These are phyloP conservation scores for Penicillium nordicum DNA, from an alignment of 2,329 filamentous ascomycete genomes.

Conservation along the genomic window DNA sequence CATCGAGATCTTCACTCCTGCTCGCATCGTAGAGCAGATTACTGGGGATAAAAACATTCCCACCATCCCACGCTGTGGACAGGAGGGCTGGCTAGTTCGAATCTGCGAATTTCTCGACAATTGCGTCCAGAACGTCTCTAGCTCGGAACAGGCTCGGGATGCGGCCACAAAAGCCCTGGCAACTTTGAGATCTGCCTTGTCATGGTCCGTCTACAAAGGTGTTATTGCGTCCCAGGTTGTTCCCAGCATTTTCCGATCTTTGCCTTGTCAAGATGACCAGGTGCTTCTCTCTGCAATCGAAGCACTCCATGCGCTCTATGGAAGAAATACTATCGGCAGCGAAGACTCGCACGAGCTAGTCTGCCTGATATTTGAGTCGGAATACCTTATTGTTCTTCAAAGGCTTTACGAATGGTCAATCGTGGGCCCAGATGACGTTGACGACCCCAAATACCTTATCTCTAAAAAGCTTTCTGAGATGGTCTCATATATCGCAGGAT, in stretches of 20 bases:
- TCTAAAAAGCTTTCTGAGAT: constrained; percentile 95
- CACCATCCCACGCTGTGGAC: constrained; percentile 68
- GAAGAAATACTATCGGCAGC: constrained; percentile 68
- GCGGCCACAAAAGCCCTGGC: constrained; percentile 75
- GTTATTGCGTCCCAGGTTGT: constrained; percentile 70
- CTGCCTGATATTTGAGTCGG: constrained; percentile 71
- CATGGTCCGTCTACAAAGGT: constrained; percentile 84
- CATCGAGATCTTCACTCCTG: constrained; percentile 89
- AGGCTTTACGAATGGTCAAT: constrained; percentile 76
- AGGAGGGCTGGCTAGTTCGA: constrained; percentile 83
- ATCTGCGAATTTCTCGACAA: constrained; percentile 70
- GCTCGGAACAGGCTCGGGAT: constrained; percentile 63
- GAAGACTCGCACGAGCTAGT: constrained; percentile 76
- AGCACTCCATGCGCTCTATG: constrained; percentile 78
- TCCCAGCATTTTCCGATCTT: constrained; percentile 64
- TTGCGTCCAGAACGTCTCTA: constrained; percentile 65
- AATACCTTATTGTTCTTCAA: constrained; percentile 67
- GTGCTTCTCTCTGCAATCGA: constrained; percentile 78
- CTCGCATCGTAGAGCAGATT: constrained; percentile 67
- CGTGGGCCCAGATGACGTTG: constrained; percentile 75
- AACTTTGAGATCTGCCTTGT: constrained; percentile 72
- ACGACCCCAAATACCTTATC: constrained; percentile 87
- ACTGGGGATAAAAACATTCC: constrained; percentile 70
- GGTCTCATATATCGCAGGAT: constrained; percentile 78
- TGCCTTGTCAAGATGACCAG: constrained; percentile 66